Conservation (phyloP, 306 rosid species). For the Trifolium subterraneum region DNA sequence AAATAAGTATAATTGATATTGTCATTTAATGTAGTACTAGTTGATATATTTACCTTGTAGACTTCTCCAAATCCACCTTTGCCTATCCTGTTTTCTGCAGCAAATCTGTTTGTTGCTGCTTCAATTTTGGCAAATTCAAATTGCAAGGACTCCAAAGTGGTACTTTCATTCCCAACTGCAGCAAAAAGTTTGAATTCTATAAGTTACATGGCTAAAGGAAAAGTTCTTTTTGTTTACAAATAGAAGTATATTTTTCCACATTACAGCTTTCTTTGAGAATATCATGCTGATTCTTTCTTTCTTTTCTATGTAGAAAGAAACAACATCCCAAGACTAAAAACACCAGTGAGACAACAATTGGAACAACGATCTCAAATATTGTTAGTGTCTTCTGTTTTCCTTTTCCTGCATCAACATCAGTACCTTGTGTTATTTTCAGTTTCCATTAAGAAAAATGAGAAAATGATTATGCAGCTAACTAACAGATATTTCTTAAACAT, state of each 20-base stretch:
- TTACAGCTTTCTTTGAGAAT: slow-evolving; percentile 56
- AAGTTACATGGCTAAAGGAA: slow-evolving; percentile 28
- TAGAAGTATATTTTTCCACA: background rate
- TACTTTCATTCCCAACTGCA: slow-evolving; percentile 44
- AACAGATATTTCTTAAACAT: slow-evolving; percentile 15
- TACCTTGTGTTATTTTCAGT: slow-evolving; percentile 9
- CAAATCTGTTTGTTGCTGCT: slow-evolving; percentile 61
- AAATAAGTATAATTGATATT: background rate
- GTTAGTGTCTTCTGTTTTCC: slow-evolving; percentile 29
- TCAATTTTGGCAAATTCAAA: slow-evolving; percentile 50
- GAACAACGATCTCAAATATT: slow-evolving; percentile 21
- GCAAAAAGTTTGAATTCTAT: slow-evolving; percentile 22
- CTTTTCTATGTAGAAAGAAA: slow-evolving; percentile 34
- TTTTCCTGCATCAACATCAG: slow-evolving; percentile 48
- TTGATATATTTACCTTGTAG: slow-evolving; percentile 51
- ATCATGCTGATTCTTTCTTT: slow-evolving; percentile 41
- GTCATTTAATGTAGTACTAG: background rate
- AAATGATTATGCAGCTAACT: background rate
- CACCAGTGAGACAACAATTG: slow-evolving; percentile 35
- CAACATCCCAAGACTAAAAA: slow-evolving; percentile 36
- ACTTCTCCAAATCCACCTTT: slow-evolving; percentile 72
- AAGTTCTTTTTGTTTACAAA: slow-evolving; percentile 11
- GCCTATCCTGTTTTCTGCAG: slow-evolving; percentile 50
- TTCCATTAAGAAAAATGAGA: slow-evolving; percentile 8
- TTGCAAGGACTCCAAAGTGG: slow-evolving; percentile 50